These are phyloP conservation scores for Rhinocladiella similis DNA, from an alignment of 2,329 filamentous ascomycete species.

Conservation along the genomic window DNA sequence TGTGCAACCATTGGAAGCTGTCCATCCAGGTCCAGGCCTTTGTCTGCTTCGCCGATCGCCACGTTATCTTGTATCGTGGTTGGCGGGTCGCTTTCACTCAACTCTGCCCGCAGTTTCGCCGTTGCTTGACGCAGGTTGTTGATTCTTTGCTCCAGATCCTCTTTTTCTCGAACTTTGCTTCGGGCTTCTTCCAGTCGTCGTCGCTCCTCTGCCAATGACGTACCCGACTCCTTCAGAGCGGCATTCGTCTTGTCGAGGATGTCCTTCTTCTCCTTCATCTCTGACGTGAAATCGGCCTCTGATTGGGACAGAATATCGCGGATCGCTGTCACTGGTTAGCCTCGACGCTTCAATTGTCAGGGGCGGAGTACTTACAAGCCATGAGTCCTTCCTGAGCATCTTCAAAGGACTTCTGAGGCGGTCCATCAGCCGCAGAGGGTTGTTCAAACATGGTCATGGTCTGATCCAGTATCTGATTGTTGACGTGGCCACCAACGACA, in stretches of 20 bases:
- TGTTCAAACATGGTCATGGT: conserved; percentile 46
- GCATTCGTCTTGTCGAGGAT: conserved; percentile 79
- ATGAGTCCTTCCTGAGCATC: conserved; percentile 49
- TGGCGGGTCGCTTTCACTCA: conserved; percentile 45
- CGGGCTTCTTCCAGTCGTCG: conserved; percentile 71
- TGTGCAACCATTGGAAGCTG: conserved; percentile 37
- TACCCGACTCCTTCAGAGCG: conserved; percentile 76
- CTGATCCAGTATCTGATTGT: conserved; percentile 45
- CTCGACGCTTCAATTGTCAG: conserved; percentile 20
- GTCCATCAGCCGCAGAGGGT: conserved; percentile 34
- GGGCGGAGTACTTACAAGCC: conserved; percentile 37
- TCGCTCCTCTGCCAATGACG: conserved; percentile 74
- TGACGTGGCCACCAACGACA: conserved; percentile 68
- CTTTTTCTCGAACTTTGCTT: conserved; percentile 62
- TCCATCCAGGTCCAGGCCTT: conserved; percentile 39
- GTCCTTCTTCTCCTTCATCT: conserved; percentile 80
- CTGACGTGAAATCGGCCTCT: conserved; percentile 73
- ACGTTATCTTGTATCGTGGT: conserved; percentile 35
- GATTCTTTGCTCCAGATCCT: conserved; percentile 68
- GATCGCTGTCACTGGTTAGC: conserved; percentile 62
- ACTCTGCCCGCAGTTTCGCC: conserved; percentile 64
- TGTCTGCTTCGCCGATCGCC: conserved; percentile 50
- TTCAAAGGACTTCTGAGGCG: conserved; percentile 44
- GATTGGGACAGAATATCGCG: conserved; percentile 79
- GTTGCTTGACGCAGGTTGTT: conserved; percentile 74